Conservation (phyloP, 306 rosid species). For the Dicorynia guianensis region DNA sequence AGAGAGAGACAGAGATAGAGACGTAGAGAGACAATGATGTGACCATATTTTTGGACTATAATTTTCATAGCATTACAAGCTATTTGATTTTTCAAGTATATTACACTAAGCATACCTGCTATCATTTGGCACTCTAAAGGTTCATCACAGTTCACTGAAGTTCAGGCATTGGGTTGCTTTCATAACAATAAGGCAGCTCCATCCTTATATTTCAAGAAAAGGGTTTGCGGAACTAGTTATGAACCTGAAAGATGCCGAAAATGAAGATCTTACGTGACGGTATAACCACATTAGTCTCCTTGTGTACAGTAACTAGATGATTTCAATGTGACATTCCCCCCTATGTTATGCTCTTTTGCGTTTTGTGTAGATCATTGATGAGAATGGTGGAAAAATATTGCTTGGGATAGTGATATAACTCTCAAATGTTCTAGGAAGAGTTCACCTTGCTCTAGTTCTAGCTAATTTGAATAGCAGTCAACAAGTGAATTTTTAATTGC, state of each 20-base stretch:
- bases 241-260: not conserved
- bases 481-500: no score
- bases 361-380: not conserved
- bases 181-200: not conserved
- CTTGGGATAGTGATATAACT: no score
- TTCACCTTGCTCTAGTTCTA: not conserved
- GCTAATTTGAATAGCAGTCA: not conserved
- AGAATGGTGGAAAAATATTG: not conserved
- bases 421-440: not conserved
- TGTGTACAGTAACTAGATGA: not conserved
- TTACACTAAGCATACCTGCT: not conserved
- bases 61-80: not conserved
- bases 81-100: not conserved
- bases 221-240: not conserved
- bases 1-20: not conserved
- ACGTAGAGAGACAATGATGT: constrained; percentile 11
- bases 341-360: not conserved
- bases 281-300: no score
- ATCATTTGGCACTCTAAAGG: not conserved
- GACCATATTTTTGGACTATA: constrained; percentile 1
- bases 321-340: not conserved
- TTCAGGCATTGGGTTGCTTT: not conserved
- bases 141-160: not conserved
- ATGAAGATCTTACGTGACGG: no score
- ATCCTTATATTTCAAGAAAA: not conserved